Conservation (phyloP, 352 stramenopile genomes). For the Phytopythium boreale region DNA sequence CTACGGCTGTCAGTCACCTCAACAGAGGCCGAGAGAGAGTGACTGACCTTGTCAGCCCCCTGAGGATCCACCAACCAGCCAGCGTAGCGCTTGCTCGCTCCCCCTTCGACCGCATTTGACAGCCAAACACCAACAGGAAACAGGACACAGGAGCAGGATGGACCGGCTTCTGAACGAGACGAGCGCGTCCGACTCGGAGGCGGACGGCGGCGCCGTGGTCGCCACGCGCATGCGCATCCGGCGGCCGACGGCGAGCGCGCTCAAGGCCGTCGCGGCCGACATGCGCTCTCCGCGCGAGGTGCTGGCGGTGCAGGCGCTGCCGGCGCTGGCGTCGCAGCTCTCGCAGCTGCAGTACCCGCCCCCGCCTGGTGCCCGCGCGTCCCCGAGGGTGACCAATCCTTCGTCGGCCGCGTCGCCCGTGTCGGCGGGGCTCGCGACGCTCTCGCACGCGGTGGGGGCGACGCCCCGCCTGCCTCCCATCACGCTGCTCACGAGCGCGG, state of each 20-base stretch:
- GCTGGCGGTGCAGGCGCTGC: conserved; percentile 13
- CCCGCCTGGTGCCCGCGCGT: not conserved
- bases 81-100: too few relatives aligned
- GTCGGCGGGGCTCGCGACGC: not conserved
- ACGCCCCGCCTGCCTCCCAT: conserved; percentile 41
- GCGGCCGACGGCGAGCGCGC: conserved; percentile 1
- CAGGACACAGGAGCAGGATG: conserved; percentile 12
- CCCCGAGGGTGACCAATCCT: not conserved
- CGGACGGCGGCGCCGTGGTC: conserved; percentile 11
- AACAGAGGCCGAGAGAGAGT: not conserved
- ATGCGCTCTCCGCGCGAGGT: conserved; percentile 6
- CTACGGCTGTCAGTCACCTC: not conserved
- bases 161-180: conserved; percentile 33
- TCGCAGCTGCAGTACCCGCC: not conserved
- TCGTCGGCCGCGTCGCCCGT: not conserved
- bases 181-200: conserved; percentile 3
- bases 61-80: not conserved
- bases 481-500: conserved; percentile 41
- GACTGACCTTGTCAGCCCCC: not conserved
- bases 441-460: conserved; percentile 1
- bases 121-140: not conserved
- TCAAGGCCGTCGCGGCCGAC: conserved; percentile 4
- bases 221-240: conserved; percentile 1
- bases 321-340: conserved; percentile 20
- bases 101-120: not conserved